These are phyloP conservation scores for Panus rudis DNA, from an alignment of 768 basidiomycete species.

Conservation along the genomic window DNA sequence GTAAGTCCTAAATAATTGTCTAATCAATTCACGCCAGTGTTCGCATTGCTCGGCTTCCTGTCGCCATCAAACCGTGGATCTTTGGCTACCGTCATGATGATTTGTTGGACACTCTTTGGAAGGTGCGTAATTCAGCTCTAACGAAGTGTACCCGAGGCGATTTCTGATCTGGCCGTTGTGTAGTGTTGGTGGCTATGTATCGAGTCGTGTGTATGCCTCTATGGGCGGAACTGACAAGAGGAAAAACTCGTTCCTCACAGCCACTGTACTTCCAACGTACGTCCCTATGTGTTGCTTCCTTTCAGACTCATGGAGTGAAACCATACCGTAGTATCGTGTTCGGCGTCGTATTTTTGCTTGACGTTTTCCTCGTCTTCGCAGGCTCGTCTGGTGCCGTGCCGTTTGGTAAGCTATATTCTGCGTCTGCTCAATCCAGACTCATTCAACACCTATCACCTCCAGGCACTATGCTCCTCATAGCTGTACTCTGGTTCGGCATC, in stretches of 20 bases:
- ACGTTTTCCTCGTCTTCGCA: conserved; percentile 79
- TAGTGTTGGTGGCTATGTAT: conserved; percentile 86
- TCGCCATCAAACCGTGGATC: conserved; percentile 95
- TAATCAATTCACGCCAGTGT: conserved; percentile 42
- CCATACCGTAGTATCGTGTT: conserved; percentile 78
- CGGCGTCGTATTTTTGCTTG: conserved; percentile 78
- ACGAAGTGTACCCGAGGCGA: background rate
- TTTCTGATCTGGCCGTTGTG: background rate
- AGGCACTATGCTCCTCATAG: conserved; percentile 82
- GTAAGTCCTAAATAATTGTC: background rate
- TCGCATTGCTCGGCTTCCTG: conserved; percentile 87
- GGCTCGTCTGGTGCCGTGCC: conserved; percentile 94
- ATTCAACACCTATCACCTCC: background rate
- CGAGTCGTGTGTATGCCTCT: conserved; percentile 74
- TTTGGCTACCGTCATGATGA: conserved; percentile 88
- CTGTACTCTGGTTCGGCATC: conserved; percentile 89
- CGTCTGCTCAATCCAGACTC: background rate
- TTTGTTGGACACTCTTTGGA: conserved; percentile 93
- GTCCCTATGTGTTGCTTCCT: conserved; percentile 17
- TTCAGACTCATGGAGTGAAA: conserved; percentile 1
- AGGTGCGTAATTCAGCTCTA: conserved; percentile 37
- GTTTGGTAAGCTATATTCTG: conserved; percentile 51
- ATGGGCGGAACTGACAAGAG: conserved; percentile 72
- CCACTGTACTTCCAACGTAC: conserved; percentile 82
- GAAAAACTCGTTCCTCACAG: conserved; percentile 82